Conservation (phyloP, 73 alveolate species). For the Breviolum minutum region DNA sequence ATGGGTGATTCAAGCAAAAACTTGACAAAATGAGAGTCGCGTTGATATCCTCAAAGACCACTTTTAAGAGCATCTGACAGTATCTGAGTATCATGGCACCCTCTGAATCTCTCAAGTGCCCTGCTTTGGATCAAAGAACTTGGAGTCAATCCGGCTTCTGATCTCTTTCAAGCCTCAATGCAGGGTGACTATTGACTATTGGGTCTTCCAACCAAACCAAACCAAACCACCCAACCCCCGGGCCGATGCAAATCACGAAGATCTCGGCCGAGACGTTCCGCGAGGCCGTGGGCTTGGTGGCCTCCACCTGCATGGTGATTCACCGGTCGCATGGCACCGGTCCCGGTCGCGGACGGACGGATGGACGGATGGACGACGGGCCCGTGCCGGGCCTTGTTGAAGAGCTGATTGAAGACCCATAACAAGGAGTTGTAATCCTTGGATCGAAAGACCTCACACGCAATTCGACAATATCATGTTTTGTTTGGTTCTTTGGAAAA, state of each 20-base stretch:
- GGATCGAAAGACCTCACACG: conserved; percentile 97
- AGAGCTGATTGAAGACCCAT: conserved; percentile 98
- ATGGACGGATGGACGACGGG: background rate
- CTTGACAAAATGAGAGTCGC: too few species aligned
- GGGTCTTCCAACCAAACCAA: background rate
- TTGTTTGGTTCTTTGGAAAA: background rate
- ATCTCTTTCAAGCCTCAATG: conserved; percentile 62
- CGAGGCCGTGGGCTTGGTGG: conserved; percentile 99
- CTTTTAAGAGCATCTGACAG: too few species aligned
- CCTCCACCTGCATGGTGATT: conserved; percentile 96
- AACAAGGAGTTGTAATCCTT: conserved; percentile 98
- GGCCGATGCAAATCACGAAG: conserved; percentile 97
- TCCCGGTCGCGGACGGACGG: too few species aligned
- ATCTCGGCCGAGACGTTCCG: conserved; percentile 98
- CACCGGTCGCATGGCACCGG: background rate
- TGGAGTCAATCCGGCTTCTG: conserved; percentile 97
- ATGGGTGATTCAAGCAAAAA: too few species aligned
- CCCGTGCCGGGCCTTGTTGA: conserved; percentile 96
- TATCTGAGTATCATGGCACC: too few species aligned
- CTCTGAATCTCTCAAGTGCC: conserved; percentile 96
- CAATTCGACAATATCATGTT: background rate
- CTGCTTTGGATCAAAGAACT: conserved; percentile 98
- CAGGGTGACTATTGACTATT: background rate
- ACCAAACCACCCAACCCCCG: background rate
- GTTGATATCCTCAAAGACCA: too few species aligned